Evolutionary conservation across 2,329 filamentous ascomycete genomes (phyloP), one percentile per base, ranked within the genome.

Genomic region (Davidsoniella australis): DNA sequence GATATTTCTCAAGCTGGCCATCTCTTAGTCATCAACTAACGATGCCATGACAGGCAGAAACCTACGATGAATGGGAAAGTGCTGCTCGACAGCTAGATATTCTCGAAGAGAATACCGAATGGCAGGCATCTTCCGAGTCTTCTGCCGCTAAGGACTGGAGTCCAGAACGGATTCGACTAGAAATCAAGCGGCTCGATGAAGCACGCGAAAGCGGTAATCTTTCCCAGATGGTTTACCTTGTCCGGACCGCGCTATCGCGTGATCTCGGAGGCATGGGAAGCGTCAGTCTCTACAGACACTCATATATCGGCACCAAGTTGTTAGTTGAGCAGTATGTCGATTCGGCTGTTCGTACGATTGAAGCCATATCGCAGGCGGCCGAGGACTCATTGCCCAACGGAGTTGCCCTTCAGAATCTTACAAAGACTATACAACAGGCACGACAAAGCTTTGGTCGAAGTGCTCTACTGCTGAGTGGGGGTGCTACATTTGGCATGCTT

Each of bases 401-500:
- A 5, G 58, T 82, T 37, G 76, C 80, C 46, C 68, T 76, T 41
- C 73, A 67, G 20, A 71, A 72, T 45, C 59, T 77, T 4, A 68
- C 87, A 5, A 81, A 88, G 49, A 76, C 78, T 50, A 69, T 91
- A 55, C 63, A 88, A 42, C 75, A 76, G 49, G 75, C 84, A 1
- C 75, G 85, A 38, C 83, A 88, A 59, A 82, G 83, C 36, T 93
- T 87, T 59, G 86, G 86, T n/a, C 74, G 86, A 54, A 91, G 81
- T 54, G 87, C 85, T 0, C 66, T 94, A 46, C 68, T 93, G 8
- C 68, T 94, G 8, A 93, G 86, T 4, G 87, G 87, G 6, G 87
- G 87, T 2, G 86, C 82, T 1, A 91, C 87, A 0, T 86, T 93
- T 64, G 87, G 87, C 39, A 93, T 94, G 84, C 84, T 84, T 53